Percentiles rank a stretch among this genome's conserved stretches.
Evolutionary conservation across 768 basidiomycete genomes (phyloP).

Genomic region (Amanita rubescens): DNA sequence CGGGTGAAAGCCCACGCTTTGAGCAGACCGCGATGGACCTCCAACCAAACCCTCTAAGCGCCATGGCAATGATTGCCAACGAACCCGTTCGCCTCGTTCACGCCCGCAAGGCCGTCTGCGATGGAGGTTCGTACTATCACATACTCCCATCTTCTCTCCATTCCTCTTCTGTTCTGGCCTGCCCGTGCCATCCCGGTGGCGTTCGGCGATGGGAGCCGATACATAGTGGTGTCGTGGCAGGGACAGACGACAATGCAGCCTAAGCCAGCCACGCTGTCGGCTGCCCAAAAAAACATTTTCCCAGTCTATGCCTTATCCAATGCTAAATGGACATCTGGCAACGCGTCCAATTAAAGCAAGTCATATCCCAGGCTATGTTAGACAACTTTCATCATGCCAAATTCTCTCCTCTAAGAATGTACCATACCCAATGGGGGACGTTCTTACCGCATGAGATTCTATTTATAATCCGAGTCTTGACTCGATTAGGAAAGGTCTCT

Average conservation of each 20-base stretch:
- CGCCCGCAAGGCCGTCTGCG: constrained; percentile 83
- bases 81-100: constrained; percentile 82
- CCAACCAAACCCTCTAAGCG: constrained; percentile 85
- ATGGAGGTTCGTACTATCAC: constrained; percentile 80
- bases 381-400: too few species aligned
- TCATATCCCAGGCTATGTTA: background rate
- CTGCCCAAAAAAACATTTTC: background rate
- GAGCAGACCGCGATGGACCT: constrained; percentile 86
- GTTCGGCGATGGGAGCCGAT: too few species aligned
- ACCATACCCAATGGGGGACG: too few species aligned
- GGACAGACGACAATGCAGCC: too few species aligned
- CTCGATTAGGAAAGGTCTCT: background rate
- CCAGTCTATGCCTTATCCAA: background rate
- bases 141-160: background rate
- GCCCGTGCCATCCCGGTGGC: background rate
- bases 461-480: background rate
- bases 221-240: too few species aligned
- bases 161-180: background rate
- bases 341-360: background rate
- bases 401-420: too few species aligned
- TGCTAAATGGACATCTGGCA: background rate
- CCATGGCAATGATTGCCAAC: constrained; percentile 82
- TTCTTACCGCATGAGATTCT: background rate
- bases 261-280: too few species aligned
- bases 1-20: constrained; percentile 68